These are phyloP conservation scores for Saccharomycopsis fodiens DNA, from an alignment of 805 yeast species.

Conservation along the genomic window DNA sequence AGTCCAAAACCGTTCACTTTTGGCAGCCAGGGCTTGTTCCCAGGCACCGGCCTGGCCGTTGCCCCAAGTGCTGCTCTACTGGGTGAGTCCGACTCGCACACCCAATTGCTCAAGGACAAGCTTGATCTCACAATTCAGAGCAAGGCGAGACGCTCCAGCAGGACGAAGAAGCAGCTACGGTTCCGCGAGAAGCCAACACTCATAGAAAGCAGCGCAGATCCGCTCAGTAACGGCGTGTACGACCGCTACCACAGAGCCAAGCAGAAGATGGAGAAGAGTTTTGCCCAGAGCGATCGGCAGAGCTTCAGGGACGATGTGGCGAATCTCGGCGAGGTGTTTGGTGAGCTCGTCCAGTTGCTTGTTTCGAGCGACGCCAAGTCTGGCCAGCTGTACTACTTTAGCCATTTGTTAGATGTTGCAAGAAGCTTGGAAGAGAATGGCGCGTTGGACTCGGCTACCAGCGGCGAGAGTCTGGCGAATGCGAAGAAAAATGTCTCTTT, in stretches of 20 bases:
- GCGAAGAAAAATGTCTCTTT: background rate
- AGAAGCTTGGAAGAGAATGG: background rate
- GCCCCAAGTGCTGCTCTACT: too few relatives aligned
- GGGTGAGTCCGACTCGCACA: too few relatives aligned
- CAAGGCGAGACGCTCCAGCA: too few relatives aligned
- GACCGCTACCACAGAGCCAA: slow-evolving; percentile 18
- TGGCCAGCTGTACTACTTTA: background rate
- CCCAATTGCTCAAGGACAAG: too few relatives aligned
- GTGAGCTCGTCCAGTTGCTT: slow-evolving; percentile 9
- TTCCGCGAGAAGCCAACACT: too few relatives aligned
- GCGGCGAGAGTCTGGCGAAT: background rate
- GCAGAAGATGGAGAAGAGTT: slow-evolving; percentile 19
- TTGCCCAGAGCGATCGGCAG: slow-evolving; percentile 15
- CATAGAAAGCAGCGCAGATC: too few relatives aligned
- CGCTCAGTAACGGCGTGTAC: slow-evolving; percentile 9
- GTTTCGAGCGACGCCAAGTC: background rate
- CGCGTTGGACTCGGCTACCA: background rate
- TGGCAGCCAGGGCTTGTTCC: too few relatives aligned
- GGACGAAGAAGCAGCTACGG: too few relatives aligned
- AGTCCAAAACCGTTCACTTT: too few relatives aligned
- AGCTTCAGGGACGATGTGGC: slow-evolving; percentile 17
- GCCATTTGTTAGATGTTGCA: background rate
- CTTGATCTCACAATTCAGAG: too few relatives aligned
- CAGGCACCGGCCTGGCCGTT: too few relatives aligned
- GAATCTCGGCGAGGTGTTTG: slow-evolving; percentile 3